Evolutionary conservation across 139 green algal species (phyloP), one percentile per base, ranked within the genome.

Genomic region (Chlorella sp.): DNA sequence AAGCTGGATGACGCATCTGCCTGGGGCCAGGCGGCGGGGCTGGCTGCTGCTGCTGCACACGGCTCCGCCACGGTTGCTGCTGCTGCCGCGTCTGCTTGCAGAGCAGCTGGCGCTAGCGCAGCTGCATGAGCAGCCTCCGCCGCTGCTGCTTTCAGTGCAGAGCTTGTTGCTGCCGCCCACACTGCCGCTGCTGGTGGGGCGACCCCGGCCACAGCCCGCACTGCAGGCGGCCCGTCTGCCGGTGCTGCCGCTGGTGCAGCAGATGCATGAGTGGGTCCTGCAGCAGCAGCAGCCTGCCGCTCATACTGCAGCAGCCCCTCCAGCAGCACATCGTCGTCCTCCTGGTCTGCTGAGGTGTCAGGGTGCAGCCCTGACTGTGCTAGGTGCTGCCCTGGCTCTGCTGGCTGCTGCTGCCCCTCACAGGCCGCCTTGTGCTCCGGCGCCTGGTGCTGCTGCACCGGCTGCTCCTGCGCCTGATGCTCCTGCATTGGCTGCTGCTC

Each of bases 251-350:
- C 30, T 30, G 30, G 1, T 14, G 30, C 73, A 30, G 44, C 44
- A 19, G 1, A 1, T 16, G 69, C 38, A 11, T 6, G 38, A 34
- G 1, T 19, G 28, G 22, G 56, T 17, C 2, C 19, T 24, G 5
- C 58, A 17, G 44, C 73, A n/a, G 24, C 22, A 36, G 41, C 62
- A 16, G 46, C 26, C 78, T 46, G 58, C 14, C 17, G 9, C 40
- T 74, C 60, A 16, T 64, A 76, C 62, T 74, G 78, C 62, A 74
- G 78, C 17, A 74, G 19, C 26, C 41, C 78, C 43, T 74, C 28
- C 62, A 76, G 62, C 62, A 84, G 32, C 62, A 74, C 24, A 28
- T 74, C 60, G 28, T 74, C 41, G 38, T 74, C 40, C 17, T 28
- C 60, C 3, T 60, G 9, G 17, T 26, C 36, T 20, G 2, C 58